Conservation (phyloP, 805 yeast species). For the Vanderwaltozyma polyspora region DNA sequence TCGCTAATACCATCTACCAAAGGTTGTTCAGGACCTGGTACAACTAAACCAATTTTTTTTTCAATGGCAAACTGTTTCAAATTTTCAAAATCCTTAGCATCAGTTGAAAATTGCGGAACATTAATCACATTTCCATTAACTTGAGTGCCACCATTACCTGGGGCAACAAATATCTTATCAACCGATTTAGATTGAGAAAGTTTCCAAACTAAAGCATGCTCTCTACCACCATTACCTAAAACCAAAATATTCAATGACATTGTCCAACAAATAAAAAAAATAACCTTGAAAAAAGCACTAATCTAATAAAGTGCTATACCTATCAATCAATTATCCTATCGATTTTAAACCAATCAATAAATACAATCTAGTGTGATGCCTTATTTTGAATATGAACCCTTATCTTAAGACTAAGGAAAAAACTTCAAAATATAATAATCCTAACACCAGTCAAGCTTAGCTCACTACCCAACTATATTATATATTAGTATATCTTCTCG, state of each 20-base stretch:
- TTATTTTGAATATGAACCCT: too few relatives aligned
- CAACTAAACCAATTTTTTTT: constrained; percentile 56
- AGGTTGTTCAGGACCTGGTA: constrained; percentile 99
- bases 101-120: constrained; percentile 50
- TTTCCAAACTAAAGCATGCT: constrained; percentile 92
- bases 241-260: constrained; percentile 55
- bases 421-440: too few relatives aligned
- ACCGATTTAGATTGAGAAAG: constrained; percentile 69
- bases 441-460: too few relatives aligned
- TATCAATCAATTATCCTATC: too few relatives aligned
- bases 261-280: background rate
- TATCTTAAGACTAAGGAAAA: too few relatives aligned
- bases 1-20: constrained; percentile 84
- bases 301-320: too few relatives aligned
- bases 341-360: too few relatives aligned
- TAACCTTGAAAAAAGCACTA: too few relatives aligned
- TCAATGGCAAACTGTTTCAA: constrained; percentile 66
- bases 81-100: constrained; percentile 53
- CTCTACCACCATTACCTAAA: constrained; percentile 98
- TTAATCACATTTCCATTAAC: constrained; percentile 47
- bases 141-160: constrained; percentile 93
- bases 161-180: constrained; percentile 73
- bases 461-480: too few relatives aligned
- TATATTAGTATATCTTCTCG: too few relatives aligned
- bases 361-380: too few relatives aligned